phyloP scores from a whole-genome alignment of 495 filamentous ascomycete genomes.

The Penicillium lividum region DNA sequence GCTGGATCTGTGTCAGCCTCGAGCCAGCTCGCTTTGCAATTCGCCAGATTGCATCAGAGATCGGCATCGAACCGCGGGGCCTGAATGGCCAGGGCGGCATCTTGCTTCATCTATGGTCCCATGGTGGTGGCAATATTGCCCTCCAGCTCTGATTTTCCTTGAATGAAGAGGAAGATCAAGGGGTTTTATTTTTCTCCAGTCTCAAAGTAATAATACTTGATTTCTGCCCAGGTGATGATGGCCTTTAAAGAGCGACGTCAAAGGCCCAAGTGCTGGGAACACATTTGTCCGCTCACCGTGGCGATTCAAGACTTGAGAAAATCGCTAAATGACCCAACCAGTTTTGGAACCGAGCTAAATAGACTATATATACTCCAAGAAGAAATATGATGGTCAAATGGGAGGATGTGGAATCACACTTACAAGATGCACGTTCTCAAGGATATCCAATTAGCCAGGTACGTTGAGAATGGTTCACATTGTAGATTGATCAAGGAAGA shows the following conservation, averaged over 20 bases:
- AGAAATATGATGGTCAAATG: constrained; percentile 36
- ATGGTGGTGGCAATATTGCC: constrained; percentile 31
- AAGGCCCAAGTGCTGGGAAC: constrained; percentile 17
- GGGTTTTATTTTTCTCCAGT: constrained; percentile 12
- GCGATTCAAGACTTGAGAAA: constrained; percentile 27
- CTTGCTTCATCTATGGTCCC: constrained; percentile 33
- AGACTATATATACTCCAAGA: constrained; percentile 39
- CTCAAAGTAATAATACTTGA: constrained; percentile 29
- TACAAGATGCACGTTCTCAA: constrained; percentile 26
- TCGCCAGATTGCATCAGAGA: constrained; percentile 11
- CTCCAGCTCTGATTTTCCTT: constrained; percentile 29
- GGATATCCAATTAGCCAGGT: constrained; percentile 32
- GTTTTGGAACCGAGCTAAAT: constrained; percentile 22
- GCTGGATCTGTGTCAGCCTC: constrained; percentile 22
- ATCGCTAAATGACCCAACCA: constrained; percentile 25
- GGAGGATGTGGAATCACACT: constrained; percentile 36
- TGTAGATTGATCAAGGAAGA: constrained; percentile 33
- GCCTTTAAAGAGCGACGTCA: constrained; percentile 19
- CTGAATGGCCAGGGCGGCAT: constrained; percentile 16
- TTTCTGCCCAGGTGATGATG: constrained; percentile 33
- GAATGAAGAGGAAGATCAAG: constrained; percentile 17
- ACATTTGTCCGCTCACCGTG: constrained; percentile 25
- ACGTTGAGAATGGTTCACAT: constrained; percentile 33
- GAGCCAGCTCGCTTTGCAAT: constrained; percentile 25
- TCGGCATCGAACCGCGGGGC: background rate